phyloP scores from a whole-genome alignment of 2,329 filamentous ascomycete species.

The Colletotrichum phormii region DNA sequence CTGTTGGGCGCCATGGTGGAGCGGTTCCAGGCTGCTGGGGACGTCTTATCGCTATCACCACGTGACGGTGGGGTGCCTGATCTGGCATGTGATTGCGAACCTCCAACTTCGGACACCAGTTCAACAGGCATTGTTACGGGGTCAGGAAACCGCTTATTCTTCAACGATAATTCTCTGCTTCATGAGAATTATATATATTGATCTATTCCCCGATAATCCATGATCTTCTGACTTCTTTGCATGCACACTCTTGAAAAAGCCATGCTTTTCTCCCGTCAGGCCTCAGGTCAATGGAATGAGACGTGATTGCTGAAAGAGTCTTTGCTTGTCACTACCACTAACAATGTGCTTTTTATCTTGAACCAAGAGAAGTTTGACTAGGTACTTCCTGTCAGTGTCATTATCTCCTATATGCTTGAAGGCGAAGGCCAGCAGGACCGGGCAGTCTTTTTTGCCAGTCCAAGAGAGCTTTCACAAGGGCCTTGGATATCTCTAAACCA shows the following conservation, averaged over 20 bases:
- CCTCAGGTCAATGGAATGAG: neutral
- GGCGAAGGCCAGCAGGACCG: neutral
- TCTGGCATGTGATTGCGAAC: conserved; percentile 27
- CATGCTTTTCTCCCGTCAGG: neutral
- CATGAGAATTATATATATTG: neutral
- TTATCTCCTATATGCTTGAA: neutral
- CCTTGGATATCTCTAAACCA: conserved; percentile 25
- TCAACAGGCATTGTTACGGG: neutral
- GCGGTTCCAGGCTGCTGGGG: conserved; percentile 15
- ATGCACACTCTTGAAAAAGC: neutral
- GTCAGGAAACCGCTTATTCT: neutral
- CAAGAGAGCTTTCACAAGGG: neutral
- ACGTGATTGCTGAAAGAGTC: neutral
- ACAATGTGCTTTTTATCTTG: neutral
- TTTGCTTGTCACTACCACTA: neutral
- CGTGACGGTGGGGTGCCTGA: conserved; percentile 30
- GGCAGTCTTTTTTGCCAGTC: neutral
- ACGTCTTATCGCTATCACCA: conserved; percentile 36
- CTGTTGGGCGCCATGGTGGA: conserved; percentile 32
- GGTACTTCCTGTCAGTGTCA: neutral
- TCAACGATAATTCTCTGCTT: neutral
- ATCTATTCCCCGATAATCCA: neutral
- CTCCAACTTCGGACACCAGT: neutral
- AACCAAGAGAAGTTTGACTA: neutral
- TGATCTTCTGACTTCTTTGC: neutral